phyloP scores from a whole-genome alignment of 2,329 filamentous ascomycete genomes.

The Fusarium paranaense region DNA sequence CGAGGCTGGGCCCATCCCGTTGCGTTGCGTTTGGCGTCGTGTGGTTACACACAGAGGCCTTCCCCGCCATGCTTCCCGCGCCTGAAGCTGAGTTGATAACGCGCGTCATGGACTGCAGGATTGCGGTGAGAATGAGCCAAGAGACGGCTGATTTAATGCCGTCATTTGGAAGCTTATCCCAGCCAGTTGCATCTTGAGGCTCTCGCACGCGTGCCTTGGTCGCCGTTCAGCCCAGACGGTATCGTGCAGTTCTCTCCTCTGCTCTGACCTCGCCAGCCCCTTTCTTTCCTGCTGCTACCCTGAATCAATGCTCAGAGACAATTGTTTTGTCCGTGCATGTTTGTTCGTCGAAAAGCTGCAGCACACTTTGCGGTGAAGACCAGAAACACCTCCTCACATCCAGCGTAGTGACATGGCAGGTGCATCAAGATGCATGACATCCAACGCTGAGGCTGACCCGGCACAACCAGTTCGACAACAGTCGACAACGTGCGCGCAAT shows the following conservation, averaged over 20 bases:
- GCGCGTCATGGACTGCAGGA: slow-evolving; percentile 18
- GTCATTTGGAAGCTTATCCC: neutral
- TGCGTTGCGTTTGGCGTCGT: slow-evolving; percentile 12
- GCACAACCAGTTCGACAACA: slow-evolving; percentile 11
- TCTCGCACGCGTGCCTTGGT: neutral
- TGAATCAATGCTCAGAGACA: slow-evolving; percentile 27
- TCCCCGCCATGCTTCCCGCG: slow-evolving; percentile 19
- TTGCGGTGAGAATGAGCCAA: neutral
- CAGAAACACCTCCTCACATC: slow-evolving; percentile 20
- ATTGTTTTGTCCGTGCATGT: slow-evolving; percentile 12
- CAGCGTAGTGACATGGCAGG: slow-evolving; percentile 1
- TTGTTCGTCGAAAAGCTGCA: slow-evolving; percentile 14
- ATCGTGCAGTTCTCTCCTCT: slow-evolving; percentile 22
- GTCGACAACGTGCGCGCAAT: slow-evolving; percentile 6
- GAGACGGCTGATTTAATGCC: neutral
- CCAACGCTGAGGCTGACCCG: slow-evolving; percentile 25
- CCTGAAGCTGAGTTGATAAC: slow-evolving; percentile 23
- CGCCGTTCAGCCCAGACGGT: slow-evolving; percentile 12
- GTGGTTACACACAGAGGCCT: slow-evolving; percentile 31
- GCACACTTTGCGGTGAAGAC: slow-evolving; percentile 35
- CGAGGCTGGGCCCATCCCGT: neutral
- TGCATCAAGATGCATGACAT: slow-evolving; percentile 13
- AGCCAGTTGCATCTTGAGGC: neutral
- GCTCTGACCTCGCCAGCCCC: slow-evolving; percentile 1
- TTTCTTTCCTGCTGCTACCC: neutral